Percentiles rank a stretch among this genome's conserved stretches.
Evolutionary conservation across 2,329 filamentous ascomycete genomes (phyloP).

Genomic region (Metarhizium anisopliae): DNA sequence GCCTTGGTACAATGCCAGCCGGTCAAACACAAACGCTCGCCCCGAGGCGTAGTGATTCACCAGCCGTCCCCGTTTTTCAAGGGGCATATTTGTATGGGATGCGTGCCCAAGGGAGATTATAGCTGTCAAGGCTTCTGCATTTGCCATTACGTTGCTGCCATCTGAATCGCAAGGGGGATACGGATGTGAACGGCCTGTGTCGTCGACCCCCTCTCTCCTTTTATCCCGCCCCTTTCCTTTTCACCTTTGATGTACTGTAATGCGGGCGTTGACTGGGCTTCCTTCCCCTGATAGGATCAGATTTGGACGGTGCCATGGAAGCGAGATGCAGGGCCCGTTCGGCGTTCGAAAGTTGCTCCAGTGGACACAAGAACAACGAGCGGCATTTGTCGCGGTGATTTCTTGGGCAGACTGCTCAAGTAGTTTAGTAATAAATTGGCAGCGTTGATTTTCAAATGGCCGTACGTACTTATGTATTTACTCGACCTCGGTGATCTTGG

Average conservation of each 20-base stretch:
- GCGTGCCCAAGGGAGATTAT: background rate
- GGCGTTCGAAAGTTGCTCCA: too few relatives aligned
- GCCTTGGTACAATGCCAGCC: background rate
- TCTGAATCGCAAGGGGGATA: too few relatives aligned
- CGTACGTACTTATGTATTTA: too few relatives aligned
- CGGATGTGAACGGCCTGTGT: too few relatives aligned
- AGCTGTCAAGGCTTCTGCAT: background rate
- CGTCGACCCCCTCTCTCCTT: background rate
- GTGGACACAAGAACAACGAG: background rate
- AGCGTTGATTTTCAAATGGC: too few relatives aligned
- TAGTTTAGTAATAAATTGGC: too few relatives aligned
- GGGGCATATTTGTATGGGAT: background rate
- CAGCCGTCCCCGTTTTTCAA: background rate
- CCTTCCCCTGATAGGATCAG: too few relatives aligned
- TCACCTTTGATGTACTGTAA: background rate
- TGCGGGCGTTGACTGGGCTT: too few relatives aligned
- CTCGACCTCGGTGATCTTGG: too few relatives aligned
- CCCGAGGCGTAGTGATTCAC: too few relatives aligned
- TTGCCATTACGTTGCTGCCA: background rate
- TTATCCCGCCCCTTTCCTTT: background rate
- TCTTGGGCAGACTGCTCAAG: background rate
- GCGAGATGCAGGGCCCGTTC: background rate
- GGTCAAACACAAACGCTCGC: background rate
- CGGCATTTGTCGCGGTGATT: background rate
- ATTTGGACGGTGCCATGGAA: background rate